phyloP scores from a whole-genome alignment of 2,329 filamentous ascomycete genomes.

The Pyrenochaeta sp. region DNA sequence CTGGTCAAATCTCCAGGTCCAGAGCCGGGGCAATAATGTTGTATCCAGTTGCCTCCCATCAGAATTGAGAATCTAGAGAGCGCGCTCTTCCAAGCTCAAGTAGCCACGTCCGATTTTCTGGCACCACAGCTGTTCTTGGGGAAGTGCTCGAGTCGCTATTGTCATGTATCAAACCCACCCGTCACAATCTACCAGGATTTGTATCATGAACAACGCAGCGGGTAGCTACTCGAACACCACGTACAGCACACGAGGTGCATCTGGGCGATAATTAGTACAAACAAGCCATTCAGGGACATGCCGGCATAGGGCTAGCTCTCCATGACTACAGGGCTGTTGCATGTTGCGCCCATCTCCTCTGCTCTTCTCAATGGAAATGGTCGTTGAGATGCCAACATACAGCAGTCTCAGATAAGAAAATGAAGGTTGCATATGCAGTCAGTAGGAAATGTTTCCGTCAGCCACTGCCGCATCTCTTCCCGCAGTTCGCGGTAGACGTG shows the following conservation, averaged over 20 bases:
- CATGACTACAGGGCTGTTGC: constrained; percentile 17
- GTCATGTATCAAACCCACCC: neutral
- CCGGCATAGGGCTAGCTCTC: constrained; percentile 10
- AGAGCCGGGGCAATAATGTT: neutral
- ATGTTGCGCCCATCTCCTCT: constrained; percentile 38
- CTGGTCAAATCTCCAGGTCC: neutral
- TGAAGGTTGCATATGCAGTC: constrained; percentile 5
- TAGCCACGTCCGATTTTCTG: neutral
- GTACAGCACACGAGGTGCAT: constrained; percentile 26
- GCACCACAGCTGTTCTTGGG: neutral
- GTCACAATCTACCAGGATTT: constrained; percentile 13
- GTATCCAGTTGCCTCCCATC: neutral
- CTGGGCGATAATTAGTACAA: constrained; percentile 15
- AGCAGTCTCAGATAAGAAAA: constrained; percentile 6
- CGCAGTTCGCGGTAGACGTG: neutral
- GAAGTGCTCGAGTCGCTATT: neutral
- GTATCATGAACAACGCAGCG: constrained; percentile 21
- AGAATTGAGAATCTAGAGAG: neutral
- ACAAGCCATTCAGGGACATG: constrained; percentile 23
- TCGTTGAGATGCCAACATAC: constrained; percentile 1
- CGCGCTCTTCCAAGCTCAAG: neutral
- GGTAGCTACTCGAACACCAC: constrained; percentile 27
- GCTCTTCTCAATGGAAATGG: neutral
- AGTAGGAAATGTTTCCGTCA: constrained; percentile 15
- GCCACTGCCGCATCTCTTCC: constrained; percentile 20